Evolutionary conservation across 352 stramenopile genomes (phyloP), one percentile per base, ranked within the genome.

Genomic region (Globisporangium viniferum): DNA sequence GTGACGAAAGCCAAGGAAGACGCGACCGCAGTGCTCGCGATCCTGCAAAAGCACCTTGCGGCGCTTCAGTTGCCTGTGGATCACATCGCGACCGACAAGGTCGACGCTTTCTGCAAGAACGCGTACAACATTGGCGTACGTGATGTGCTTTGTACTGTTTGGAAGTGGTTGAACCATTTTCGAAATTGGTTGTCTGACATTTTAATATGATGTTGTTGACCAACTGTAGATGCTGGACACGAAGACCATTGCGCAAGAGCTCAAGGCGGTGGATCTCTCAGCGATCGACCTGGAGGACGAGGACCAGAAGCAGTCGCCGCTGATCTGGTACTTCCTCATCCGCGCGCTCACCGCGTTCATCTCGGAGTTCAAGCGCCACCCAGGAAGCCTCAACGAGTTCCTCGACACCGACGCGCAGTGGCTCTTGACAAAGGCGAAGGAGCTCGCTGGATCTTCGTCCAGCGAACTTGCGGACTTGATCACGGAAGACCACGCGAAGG

Each of bases 321-420:
- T 99, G 10, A 76, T 98, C 31, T 99, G 95, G 94, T 99, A 98
- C 71, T 82, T 99, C 10, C 85, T 94, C 67, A 71, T 99, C 20
- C 87, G 92, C 36, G 95, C 92, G 8, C 94, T 92, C 33, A 67
- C 64, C 2, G 58, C 73, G 15, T 89, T 91, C 49, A 67, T 66
- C 15, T 76, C 77, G 1, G 63, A 83, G 39, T 90, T 90, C 44
- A 69, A 66, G 66, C 91, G 76, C 80, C 97, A 90, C 58, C 96
- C 97, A 22, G 95, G 95, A 20, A 86, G 80, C 5, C 75, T 92
- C 41, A 71, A 86, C 65, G 81, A 77, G 2, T 62, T 75, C 27
- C 55, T 85, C 15, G 76, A 78, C 64, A 72, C 89, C 49, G 89
- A 96, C 64, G 70, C 80, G 2, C 79, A 73, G 49, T 92, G 84